Percentiles rank a stretch among this genome's conserved stretches.
These are phyloP conservation scores for Mycena galericulata DNA, from an alignment of 768 basidiomycete species.

Conservation along the genomic window DNA sequence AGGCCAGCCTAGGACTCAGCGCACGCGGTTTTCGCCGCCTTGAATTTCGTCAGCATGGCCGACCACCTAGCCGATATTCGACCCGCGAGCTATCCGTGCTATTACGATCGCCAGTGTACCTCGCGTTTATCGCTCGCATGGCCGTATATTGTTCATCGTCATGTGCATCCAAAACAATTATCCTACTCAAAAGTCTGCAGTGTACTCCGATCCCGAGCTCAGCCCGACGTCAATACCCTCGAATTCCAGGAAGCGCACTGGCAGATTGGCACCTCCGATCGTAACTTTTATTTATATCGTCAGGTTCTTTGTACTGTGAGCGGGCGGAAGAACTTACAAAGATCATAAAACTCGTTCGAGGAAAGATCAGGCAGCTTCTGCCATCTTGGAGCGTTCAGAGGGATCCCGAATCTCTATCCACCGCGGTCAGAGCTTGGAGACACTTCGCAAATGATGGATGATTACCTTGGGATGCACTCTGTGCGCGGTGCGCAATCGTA, in stretches of 20 bases:
- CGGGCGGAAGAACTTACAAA: conserved; percentile 36
- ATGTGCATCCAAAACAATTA: neutral
- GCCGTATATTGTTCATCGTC: conserved; percentile 2
- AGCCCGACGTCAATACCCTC: conserved; percentile 32
- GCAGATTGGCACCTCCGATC: conserved; percentile 39
- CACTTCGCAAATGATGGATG: neutral
- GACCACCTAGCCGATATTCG: too few relatives aligned
- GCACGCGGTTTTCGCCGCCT: neutral
- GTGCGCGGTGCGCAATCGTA: conserved; percentile 39
- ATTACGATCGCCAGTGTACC: neutral
- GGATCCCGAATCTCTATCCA: conserved; percentile 43
- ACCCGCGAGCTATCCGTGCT: neutral
- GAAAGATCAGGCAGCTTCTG: conserved; percentile 43
- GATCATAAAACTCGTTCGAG: conserved; percentile 45
- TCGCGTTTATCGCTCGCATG: neutral
- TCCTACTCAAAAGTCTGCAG: conserved; percentile 12
- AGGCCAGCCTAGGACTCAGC: neutral
- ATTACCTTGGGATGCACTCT: conserved; percentile 45
- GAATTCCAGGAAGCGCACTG: conserved; percentile 42
- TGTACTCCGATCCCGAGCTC: conserved; percentile 5
- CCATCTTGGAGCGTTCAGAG: conserved; percentile 37
- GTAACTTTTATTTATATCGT: conserved; percentile 29
- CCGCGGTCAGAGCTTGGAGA: neutral
- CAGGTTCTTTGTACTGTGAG: neutral
- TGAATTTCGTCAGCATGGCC: too few relatives aligned